Percentiles rank a stretch among this genome's conserved stretches.
Conservation (phyloP, 78 protist species). For the Dictyostelium brefeldianum region DNA sequence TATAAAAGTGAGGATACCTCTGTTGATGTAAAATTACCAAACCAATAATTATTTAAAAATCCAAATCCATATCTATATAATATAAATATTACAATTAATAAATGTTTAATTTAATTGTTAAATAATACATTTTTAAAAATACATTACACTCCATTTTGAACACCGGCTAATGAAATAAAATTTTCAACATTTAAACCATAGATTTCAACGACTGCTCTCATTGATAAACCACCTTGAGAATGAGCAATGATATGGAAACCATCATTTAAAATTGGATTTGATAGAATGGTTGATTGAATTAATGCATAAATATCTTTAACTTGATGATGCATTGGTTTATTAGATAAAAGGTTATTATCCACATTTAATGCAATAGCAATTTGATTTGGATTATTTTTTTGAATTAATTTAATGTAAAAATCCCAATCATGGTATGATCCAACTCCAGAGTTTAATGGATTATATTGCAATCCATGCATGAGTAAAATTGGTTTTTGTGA, state of each 20-base stretch:
- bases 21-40: constrained; percentile 2
- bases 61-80: constrained; percentile 33
- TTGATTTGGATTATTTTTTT: constrained; percentile 38
- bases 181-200: constrained; percentile 35
- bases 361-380: constrained; percentile 48
- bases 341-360: constrained; percentile 27
- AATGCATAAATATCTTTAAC: constrained; percentile 13
- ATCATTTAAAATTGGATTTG: not conserved
- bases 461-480: constrained; percentile 17
- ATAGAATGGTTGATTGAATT: not conserved
- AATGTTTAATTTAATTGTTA: no score
- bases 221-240: constrained; percentile 54
- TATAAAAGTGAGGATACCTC: constrained; percentile 29
- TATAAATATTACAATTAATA: not conserved
- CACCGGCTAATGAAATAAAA: constrained; percentile 65
- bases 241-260: constrained; percentile 60
- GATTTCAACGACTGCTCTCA: constrained; percentile 27
- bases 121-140: no score
- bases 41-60: constrained; percentile 20
- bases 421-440: constrained; percentile 8
- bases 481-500: not conserved
- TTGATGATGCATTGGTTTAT: constrained; percentile 19
- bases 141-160: constrained; percentile 55
- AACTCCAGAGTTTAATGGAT: not conserved
- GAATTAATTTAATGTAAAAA: not conserved